Evolutionary conservation across 2,329 filamentous ascomycete species (phyloP).

Genomic region (Claviceps pusilla): DNA sequence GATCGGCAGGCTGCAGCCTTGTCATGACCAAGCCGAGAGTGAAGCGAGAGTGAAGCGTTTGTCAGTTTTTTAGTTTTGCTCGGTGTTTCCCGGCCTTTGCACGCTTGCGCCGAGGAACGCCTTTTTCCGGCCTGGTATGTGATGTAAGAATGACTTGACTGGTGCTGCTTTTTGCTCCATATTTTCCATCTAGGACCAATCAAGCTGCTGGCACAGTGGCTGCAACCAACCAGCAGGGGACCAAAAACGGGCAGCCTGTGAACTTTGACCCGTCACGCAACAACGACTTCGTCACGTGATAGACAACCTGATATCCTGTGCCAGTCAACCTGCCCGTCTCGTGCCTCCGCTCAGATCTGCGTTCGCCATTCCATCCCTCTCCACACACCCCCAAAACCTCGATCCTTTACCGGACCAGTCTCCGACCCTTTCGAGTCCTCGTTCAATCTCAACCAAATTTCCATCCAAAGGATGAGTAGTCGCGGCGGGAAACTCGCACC

Average conservation of each 20-base stretch:
- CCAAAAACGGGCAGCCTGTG: neutral
- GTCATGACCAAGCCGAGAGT: neutral
- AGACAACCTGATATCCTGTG: constrained; percentile 9
- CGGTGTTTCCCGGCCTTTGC: neutral
- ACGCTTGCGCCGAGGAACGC: neutral
- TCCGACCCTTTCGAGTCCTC: constrained; percentile 15
- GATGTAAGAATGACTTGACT: neutral
- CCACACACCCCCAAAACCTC: constrained; percentile 11
- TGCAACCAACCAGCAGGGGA: neutral
- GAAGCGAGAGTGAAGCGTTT: too few relatives aligned
- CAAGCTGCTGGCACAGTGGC: neutral
- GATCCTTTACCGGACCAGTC: constrained; percentile 5
- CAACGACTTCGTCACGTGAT: constrained; percentile 14
- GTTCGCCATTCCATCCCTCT: constrained; percentile 14
- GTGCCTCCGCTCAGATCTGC: constrained; percentile 16
- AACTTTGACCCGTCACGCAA: neutral
- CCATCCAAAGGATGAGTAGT: constrained; percentile 80
- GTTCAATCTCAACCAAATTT: constrained; percentile 15
- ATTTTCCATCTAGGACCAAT: neutral
- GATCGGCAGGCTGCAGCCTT: neutral
- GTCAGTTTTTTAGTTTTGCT: neutral
- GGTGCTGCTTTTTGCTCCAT: neutral
- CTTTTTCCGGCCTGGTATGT: neutral
- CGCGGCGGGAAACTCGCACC: constrained; percentile 92
- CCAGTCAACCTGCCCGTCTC: constrained; percentile 12